Evolutionary conservation across 2,329 filamentous ascomycete genomes (phyloP).

Genomic region (Chaetomiaceae sp.): DNA sequence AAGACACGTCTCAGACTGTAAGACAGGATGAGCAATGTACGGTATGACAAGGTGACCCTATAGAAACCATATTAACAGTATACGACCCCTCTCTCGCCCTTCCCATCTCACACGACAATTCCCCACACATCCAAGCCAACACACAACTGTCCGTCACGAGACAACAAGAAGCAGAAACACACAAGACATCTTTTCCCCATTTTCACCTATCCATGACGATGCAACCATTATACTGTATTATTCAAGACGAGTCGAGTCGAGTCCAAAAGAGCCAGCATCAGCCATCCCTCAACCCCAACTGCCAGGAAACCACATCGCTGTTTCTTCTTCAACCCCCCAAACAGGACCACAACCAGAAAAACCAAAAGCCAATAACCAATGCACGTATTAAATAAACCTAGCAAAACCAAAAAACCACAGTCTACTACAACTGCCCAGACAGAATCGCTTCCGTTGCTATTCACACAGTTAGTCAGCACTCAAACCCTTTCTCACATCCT

Average conservation of each 20-base stretch:
- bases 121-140: too few species aligned
- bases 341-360: not conserved
- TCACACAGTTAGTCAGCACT: not conserved
- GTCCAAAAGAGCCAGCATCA: not conserved
- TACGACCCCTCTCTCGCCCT: too few species aligned
- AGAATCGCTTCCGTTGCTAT: slow-evolving; percentile 73
- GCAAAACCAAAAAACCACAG: not conserved
- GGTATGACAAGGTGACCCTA: too few species aligned
- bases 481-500: slow-evolving; percentile 19
- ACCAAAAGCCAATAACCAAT: not conserved
- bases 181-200: not conserved
- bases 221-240: slow-evolving; percentile 4
- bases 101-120: too few species aligned
- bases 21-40: too few species aligned
- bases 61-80: too few species aligned
- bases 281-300: too few species aligned
- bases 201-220: not conserved
- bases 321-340: not conserved
- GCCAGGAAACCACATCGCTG: not conserved
- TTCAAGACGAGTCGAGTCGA: not conserved
- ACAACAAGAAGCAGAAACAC: too few species aligned
- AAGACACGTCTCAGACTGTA: too few species aligned
- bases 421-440: slow-evolving; percentile 64
- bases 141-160: too few species aligned
- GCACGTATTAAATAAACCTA: not conserved